Base-by-base conservation (phyloP, 2,329 filamentous ascomycete genomes). In the Fusarium sp. region DNA sequence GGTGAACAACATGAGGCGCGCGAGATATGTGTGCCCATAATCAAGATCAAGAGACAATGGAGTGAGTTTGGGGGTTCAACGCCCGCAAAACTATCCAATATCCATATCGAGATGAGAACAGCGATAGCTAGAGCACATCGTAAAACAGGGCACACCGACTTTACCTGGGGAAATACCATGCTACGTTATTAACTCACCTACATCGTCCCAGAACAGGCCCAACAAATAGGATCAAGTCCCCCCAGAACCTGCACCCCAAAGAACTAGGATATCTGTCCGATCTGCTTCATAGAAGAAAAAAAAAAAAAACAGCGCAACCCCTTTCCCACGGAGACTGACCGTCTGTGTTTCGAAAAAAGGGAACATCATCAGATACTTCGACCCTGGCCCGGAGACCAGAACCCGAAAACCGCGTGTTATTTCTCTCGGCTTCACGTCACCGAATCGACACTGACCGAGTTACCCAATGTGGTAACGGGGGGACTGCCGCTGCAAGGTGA, bases 321-420 rank as follows among this genome's bases (percentile, higher is more conserved):
- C 37, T 49, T 35, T 66, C 27, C 19, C 33, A 19, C 31, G 19
- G n/a, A 37, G 49, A 25, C 31, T 46, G 37, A 31, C 49, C 49
- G 49, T 54, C 23, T 60, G n/a, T 25, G 59, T 63, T 41, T 64
- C n/a, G 29, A 25, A 33, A 27, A 49, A 42, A n/a, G 27, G 33
- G n/a, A 45, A n/a, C 39, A 60, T 70, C 33, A 60, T 70, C 66
- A 60, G 60, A 55, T 70, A 66, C 54, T 64, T 29, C 44, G 33
- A 59, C 46, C 41, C 33, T 49, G 59, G 59, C 27, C 60, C 61
- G 66, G 69, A 71, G 35, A 76, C 69, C n/a, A 66, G 68, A 69
- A 29, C 61, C 70, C 72, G 67, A 61, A 45, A 65, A 60, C 58
- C 68, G 57, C 62, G 38, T 74, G 62, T 69, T 69, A 16, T 35